phyloP scores from a whole-genome alignment of 2,329 filamentous ascomycete species.

The Aspergillus ustus region DNA sequence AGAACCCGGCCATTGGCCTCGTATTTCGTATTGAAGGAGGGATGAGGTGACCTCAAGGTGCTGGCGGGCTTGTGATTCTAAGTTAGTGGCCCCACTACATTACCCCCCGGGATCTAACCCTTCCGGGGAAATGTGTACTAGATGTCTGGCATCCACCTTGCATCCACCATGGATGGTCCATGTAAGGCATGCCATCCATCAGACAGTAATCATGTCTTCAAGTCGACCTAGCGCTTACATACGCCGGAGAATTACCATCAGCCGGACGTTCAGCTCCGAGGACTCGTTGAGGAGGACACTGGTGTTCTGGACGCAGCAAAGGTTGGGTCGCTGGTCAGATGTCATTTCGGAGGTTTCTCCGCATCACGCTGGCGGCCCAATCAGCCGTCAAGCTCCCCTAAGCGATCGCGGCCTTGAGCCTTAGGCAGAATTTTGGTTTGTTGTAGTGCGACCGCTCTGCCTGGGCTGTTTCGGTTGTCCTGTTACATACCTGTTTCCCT shows the following conservation, averaged over 20 bases:
- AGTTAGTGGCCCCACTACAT: not conserved
- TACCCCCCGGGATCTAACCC: not conserved
- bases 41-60: constrained; percentile 28
- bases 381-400: not conserved
- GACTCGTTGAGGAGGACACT: not conserved
- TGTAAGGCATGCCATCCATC: not conserved
- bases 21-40: not conserved
- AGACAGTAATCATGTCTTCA: not conserved
- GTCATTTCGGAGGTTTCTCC: not conserved
- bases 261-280: not conserved
- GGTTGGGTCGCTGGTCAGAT: not conserved
- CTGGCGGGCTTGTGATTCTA: not conserved
- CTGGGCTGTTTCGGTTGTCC: not conserved
- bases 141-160: not conserved
- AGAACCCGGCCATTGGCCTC: not conserved
- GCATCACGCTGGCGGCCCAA: not conserved
- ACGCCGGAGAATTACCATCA: not conserved
- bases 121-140: not conserved
- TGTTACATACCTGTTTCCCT: not conserved
- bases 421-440: not conserved
- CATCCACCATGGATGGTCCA: not conserved
- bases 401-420: not conserved
- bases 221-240: not conserved
- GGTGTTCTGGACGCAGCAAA: not conserved
- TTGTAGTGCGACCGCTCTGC: not conserved